Percentiles rank a stretch among this genome's conserved stretches.
Conservation (phyloP, 2,329 filamentous ascomycete species). For the Aspergillus uvarum region DNA sequence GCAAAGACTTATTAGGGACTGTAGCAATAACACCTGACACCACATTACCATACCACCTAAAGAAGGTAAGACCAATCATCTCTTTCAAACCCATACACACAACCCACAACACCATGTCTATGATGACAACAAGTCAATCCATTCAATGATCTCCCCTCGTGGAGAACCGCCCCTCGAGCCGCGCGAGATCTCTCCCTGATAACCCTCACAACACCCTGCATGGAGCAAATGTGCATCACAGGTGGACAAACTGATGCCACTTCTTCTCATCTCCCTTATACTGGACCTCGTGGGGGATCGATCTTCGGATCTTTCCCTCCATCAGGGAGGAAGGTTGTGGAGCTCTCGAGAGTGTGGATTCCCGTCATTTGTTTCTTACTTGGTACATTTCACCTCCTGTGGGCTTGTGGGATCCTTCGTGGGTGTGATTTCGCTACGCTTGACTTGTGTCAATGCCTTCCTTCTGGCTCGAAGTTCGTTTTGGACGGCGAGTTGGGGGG, state of each 20-base stretch:
- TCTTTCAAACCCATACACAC: constrained; percentile 12
- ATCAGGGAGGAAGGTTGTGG: constrained; percentile 48
- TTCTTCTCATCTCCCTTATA: constrained; percentile 42
- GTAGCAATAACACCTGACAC: neutral
- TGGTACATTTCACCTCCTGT: neutral
- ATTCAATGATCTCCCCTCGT: constrained; percentile 55
- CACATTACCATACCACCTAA: neutral
- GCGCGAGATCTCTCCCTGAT: neutral
- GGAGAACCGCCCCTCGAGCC: constrained; percentile 41
- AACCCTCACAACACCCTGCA: constrained; percentile 11
- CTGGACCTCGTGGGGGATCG: constrained; percentile 38
- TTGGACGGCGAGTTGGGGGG: constrained; percentile 35
- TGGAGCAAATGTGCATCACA: constrained; percentile 18
- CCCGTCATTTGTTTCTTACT: constrained; percentile 18
- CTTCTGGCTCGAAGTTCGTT: constrained; percentile 35
- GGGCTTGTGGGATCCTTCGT: neutral
- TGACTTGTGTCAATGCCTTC: constrained; percentile 37
- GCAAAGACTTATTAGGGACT: constrained; percentile 14
- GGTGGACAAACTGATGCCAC: constrained; percentile 27
- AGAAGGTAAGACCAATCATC: constrained; percentile 28
- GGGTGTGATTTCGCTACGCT: constrained; percentile 24
- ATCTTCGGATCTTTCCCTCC: constrained; percentile 4
- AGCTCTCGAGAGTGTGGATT: constrained; percentile 30
- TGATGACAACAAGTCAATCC: constrained; percentile 64
- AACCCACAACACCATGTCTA: constrained; percentile 32